phyloP scores from a whole-genome alignment of 2,329 filamentous ascomycete species.

The Bipolaris oryzae region DNA sequence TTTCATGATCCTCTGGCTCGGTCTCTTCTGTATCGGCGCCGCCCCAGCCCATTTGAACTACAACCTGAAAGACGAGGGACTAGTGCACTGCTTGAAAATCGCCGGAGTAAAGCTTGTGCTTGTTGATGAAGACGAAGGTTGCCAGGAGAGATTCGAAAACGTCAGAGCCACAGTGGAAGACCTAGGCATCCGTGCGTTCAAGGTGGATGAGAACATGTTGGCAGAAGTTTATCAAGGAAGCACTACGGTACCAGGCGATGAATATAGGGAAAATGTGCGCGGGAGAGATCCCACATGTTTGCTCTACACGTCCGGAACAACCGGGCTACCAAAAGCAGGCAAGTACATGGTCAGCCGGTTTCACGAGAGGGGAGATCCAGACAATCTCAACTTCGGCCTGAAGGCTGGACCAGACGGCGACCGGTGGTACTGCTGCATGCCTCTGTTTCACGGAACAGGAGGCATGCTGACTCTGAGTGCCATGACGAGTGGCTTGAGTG shows the following conservation, averaged over 20 bases:
- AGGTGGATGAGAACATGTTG: conserved; percentile 26
- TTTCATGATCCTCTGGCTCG: conserved; percentile 70
- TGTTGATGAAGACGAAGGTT: conserved; percentile 59
- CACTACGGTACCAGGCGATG: conserved; percentile 56
- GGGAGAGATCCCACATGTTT: conserved; percentile 63
- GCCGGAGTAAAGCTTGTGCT: conserved; percentile 62
- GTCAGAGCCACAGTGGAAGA: conserved; percentile 23
- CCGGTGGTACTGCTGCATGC: conserved; percentile 78
- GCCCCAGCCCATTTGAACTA: conserved; percentile 74
- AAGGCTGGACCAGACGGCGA: conserved; percentile 53
- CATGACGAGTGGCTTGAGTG: conserved; percentile 50
- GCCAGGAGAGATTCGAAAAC: conserved; percentile 28
- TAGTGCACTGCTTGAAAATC: conserved; percentile 68
- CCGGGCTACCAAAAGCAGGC: conserved; percentile 68
- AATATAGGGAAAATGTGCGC: conserved; percentile 59
- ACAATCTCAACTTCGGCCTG: conserved; percentile 43
- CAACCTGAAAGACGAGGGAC: conserved; percentile 65
- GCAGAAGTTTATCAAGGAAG: conserved; percentile 25
- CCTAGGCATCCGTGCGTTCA: conserved; percentile 27
- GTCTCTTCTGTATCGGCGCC: conserved; percentile 67
- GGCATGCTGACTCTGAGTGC: conserved; percentile 63
- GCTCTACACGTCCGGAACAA: conserved; percentile 77
- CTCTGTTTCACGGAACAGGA: conserved; percentile 75
- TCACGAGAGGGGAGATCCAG: conserved; percentile 43
- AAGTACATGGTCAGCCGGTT: conserved; percentile 37